Conservation (phyloP, 2,329 filamentous ascomycete species). For the Emmonsiellopsis sp. region DNA sequence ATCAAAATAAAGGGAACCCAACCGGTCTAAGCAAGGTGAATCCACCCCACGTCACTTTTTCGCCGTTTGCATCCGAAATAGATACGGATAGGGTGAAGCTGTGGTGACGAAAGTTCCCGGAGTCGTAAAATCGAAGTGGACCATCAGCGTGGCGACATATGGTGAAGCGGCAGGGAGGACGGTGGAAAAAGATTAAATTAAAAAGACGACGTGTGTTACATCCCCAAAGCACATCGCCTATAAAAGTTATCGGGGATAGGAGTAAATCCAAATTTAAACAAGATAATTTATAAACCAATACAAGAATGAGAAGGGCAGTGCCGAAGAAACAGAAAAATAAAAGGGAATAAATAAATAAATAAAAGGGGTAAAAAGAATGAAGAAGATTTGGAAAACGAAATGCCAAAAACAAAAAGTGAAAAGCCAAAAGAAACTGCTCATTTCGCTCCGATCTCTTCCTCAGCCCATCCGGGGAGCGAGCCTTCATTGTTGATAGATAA, state of each 20-base stretch:
- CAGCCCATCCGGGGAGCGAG: slow-evolving; percentile 53
- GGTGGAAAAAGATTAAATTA: slow-evolving; percentile 13
- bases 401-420: slow-evolving; percentile 3
- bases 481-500: slow-evolving; percentile 51
- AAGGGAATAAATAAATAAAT: slow-evolving; percentile 13
- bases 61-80: too few species aligned
- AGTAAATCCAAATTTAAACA: slow-evolving; percentile 10
- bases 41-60: neutral
- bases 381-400: neutral
- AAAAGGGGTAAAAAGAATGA: slow-evolving; percentile 7
- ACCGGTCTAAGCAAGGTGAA: neutral
- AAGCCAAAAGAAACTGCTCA: slow-evolving; percentile 19
- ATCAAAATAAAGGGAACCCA: neutral
- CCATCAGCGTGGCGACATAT: neutral
- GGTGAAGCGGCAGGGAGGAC: neutral
- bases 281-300: slow-evolving; percentile 20
- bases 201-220: neutral
- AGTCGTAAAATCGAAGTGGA: neutral
- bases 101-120: too few species aligned
- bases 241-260: neutral
- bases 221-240: neutral
- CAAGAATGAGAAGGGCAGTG: slow-evolving; percentile 13
- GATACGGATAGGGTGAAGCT: too few species aligned
- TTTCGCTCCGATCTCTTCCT: slow-evolving; percentile 54
- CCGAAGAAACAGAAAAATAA: slow-evolving; percentile 7